Evolutionary conservation across 1,139 yeast genomes (phyloP).

Genomic region (Diutina siamensis): DNA sequence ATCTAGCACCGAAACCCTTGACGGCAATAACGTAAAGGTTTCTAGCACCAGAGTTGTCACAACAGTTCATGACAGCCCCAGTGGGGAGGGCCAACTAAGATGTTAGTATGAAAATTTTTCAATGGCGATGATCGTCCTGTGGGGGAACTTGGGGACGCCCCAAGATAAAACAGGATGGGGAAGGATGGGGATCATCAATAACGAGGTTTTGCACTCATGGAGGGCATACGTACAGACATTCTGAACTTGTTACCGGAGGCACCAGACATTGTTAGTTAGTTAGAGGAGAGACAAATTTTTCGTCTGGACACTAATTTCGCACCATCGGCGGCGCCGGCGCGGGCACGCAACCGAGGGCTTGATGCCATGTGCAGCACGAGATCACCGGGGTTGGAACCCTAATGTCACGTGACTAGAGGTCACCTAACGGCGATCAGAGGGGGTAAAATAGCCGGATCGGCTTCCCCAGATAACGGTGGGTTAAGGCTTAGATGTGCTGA

Average conservation of each 20-base stretch:
- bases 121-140: neutral
- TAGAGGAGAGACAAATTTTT: slow-evolving; percentile 10
- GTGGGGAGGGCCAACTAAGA: slow-evolving; percentile 85
- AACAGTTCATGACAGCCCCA: slow-evolving; percentile 99
- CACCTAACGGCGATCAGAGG: neutral
- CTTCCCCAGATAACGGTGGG: neutral
- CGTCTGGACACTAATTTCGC: neutral
- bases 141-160: neutral
- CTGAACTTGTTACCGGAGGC: slow-evolving; percentile 99
- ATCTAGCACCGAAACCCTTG: slow-evolving; percentile 99
- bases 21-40: slow-evolving; percentile 98
- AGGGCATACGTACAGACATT: slow-evolving; percentile 53
- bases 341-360: neutral
- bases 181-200: too few relatives aligned
- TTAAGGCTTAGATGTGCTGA: neutral
- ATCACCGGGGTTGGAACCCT: neutral
- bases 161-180: neutral
- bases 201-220: neutral
- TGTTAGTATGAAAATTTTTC: slow-evolving; percentile 18
- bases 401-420: neutral
- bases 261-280: slow-evolving; percentile 48
- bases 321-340: neutral
- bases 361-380: neutral
- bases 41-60: slow-evolving; percentile 99
- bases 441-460: neutral